Conservation (phyloP, 1,284 basidiomycete genomes). For the Microbotryum violaceum region DNA sequence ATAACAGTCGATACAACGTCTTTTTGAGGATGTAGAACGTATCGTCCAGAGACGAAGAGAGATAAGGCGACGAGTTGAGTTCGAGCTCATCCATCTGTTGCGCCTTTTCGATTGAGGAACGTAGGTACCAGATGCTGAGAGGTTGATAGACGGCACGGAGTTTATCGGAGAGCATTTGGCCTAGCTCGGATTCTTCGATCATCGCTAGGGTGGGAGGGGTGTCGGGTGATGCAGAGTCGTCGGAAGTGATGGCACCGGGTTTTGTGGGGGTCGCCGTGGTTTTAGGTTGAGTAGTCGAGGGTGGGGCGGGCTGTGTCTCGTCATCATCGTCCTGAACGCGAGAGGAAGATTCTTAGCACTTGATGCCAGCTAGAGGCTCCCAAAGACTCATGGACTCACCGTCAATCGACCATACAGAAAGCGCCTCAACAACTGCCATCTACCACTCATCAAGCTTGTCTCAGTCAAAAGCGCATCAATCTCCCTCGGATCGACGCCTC, state of each 20-base stretch:
- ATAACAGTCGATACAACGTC: constrained; percentile 64
- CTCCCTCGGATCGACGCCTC: constrained; percentile 71
- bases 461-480: constrained; percentile 83
- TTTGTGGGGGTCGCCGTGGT: constrained; percentile 28
- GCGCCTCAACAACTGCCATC: constrained; percentile 84
- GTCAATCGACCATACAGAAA: constrained; percentile 65
- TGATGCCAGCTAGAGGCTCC: too few relatives aligned
- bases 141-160: constrained; percentile 72
- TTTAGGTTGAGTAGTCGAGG: constrained; percentile 2
- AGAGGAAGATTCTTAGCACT: background rate
- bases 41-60: constrained; percentile 69
- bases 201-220: constrained; percentile 33
- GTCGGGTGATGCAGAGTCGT: background rate
- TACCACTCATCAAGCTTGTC: constrained; percentile 74
- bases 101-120: constrained; percentile 74
- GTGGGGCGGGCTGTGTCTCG: constrained; percentile 11
- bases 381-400: constrained; percentile 39
- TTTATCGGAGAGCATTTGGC: constrained; percentile 58
- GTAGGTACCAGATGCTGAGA: constrained; percentile 84
- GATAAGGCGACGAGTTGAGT: constrained; percentile 51
- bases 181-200: constrained; percentile 50
- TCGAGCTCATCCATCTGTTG: constrained; percentile 59
- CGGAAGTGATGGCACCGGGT: constrained; percentile 9
- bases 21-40: constrained; percentile 87
- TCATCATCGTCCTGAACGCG: constrained; percentile 16